Conservation (phyloP, 2,329 filamentous ascomycete species). For the Epichloe aotearoae region DNA sequence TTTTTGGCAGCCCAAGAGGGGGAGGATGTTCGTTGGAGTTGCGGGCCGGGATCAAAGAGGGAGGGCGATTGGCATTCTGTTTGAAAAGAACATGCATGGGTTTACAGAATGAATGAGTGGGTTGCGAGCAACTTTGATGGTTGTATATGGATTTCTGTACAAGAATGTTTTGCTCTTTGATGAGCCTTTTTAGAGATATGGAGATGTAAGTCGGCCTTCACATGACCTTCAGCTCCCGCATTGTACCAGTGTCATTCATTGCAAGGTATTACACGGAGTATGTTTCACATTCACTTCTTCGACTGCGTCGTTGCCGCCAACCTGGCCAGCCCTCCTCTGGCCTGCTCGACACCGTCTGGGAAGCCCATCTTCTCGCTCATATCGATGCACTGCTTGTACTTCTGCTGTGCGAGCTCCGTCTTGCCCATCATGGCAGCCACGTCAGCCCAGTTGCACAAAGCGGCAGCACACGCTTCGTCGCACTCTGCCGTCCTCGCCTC, state of each 20-base stretch:
- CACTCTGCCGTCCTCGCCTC: conserved; percentile 64
- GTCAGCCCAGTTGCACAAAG: conserved; percentile 77
- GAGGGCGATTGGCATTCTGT: conserved; percentile 36
- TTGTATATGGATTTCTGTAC: too few species aligned
- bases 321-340: conserved; percentile 34
- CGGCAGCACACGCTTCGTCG: conserved; percentile 68
- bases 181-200: too few species aligned
- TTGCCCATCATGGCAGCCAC: conserved; percentile 66
- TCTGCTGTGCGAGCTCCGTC: conserved; percentile 47
- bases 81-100: conserved; percentile 23
- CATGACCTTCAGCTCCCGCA: too few species aligned
- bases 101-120: too few species aligned
- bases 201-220: too few species aligned
- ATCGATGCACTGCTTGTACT: conserved; percentile 55
- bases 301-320: conserved; percentile 9
- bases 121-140: conserved; percentile 27
- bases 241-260: too few species aligned
- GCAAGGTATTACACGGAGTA: background rate
- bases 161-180: too few species aligned
- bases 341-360: conserved; percentile 36
- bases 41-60: conserved; percentile 9
- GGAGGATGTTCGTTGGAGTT: too few species aligned
- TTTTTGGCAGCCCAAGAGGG: conserved; percentile 43
- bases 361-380: conserved; percentile 44
- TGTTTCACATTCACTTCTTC: background rate